phyloP scores from a whole-genome alignment of 768 basidiomycete species.

The Paxillus involutus region DNA sequence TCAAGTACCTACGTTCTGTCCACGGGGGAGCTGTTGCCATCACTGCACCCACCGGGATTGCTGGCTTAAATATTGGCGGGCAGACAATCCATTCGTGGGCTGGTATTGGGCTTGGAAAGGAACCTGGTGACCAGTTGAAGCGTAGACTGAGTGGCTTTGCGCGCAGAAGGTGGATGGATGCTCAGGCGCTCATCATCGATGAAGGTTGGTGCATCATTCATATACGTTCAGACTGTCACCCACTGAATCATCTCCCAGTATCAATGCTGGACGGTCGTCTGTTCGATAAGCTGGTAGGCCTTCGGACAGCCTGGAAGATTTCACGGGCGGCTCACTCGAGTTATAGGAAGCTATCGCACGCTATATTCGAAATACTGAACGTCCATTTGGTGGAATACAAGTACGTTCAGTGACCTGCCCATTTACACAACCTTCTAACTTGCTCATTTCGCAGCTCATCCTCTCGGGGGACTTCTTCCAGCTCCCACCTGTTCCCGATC shows the following conservation, averaged over 20 bases:
- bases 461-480: slow-evolving; percentile 83
- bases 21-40: slow-evolving; percentile 43
- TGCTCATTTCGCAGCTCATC: slow-evolving; percentile 49
- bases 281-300: slow-evolving; percentile 67
- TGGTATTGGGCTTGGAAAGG: slow-evolving; percentile 62
- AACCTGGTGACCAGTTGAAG: slow-evolving; percentile 41
- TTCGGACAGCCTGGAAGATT: slow-evolving; percentile 34
- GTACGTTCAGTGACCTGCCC: slow-evolving; percentile 22
- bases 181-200: slow-evolving; percentile 64
- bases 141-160: slow-evolving; percentile 29
- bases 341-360: slow-evolving; percentile 39
- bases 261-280: slow-evolving; percentile 74
- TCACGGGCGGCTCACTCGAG: not conserved
- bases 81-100: slow-evolving; percentile 66
- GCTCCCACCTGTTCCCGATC: slow-evolving; percentile 65
- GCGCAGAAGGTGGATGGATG: slow-evolving; percentile 49
- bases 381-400: slow-evolving; percentile 72
- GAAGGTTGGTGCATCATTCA: slow-evolving; percentile 50
- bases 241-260: slow-evolving; percentile 36
- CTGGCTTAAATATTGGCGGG: slow-evolving; percentile 71
- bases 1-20: slow-evolving; percentile 38
- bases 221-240: not conserved
- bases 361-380: slow-evolving; percentile 38
- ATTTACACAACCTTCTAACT: not conserved
- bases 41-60: slow-evolving; percentile 67